Percentiles rank a stretch among this genome's conserved stretches.
phyloP scores from a whole-genome alignment of 805 yeast genomes.

The Candida ortonii region DNA sequence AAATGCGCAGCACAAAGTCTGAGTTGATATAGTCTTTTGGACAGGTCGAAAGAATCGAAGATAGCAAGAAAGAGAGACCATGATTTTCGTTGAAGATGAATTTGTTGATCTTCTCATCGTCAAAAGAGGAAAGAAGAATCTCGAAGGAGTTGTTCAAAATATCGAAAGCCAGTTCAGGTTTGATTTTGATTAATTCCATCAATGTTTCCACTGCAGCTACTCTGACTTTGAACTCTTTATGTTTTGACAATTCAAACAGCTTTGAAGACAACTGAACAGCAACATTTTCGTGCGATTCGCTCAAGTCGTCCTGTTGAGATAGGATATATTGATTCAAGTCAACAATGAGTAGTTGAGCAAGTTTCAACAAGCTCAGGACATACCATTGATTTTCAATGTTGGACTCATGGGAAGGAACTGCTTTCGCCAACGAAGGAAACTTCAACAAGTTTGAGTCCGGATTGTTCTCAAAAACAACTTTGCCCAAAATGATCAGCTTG shows the following conservation, averaged over 20 bases:
- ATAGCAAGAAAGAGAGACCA: conserved; percentile 32
- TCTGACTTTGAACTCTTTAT: conserved; percentile 40
- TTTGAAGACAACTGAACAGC: conserved; percentile 33
- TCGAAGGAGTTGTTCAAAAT: conserved; percentile 37
- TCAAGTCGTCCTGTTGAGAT: conserved; percentile 29
- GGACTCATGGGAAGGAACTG: conserved; percentile 11
- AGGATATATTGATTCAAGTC: conserved; percentile 33
- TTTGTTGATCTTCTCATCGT: conserved; percentile 29
- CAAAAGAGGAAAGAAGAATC: conserved; percentile 33
- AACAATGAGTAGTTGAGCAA: conserved; percentile 27
- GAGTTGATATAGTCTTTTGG: conserved; percentile 31
- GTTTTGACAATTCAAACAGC: conserved; percentile 37
- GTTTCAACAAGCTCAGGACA: conserved; percentile 25
- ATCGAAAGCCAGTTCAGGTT: conserved; percentile 29
- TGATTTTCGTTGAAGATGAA: conserved; percentile 30
- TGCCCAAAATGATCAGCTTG: conserved; percentile 31
- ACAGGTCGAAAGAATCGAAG: conserved; percentile 30
- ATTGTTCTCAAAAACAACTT: conserved; percentile 21
- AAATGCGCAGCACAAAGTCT: conserved; percentile 31
- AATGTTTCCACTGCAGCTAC: conserved; percentile 38
- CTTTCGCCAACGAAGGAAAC: conserved; percentile 22
- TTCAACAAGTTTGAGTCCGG: conserved; percentile 13
- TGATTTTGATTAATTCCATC: conserved; percentile 34
- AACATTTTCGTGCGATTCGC: conserved; percentile 26
- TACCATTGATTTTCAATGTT: conserved; percentile 26